phyloP scores from a whole-genome alignment of 345 rosid genomes.

The Litchi chinensis region DNA sequence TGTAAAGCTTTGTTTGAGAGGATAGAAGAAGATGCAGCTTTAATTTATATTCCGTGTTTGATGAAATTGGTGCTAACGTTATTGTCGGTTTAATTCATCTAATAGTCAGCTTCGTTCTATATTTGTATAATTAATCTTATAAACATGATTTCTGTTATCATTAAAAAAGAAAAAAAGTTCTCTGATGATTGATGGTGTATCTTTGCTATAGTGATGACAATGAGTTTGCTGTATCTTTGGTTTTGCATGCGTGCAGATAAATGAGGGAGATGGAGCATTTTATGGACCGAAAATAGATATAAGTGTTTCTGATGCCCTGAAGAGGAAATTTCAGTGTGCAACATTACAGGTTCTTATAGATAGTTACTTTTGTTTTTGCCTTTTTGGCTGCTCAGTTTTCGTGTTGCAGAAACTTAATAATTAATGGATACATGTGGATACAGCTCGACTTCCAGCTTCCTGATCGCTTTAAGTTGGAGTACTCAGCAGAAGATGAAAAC shows the following conservation, averaged over 20 bases:
- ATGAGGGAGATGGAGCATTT: constrained; percentile 97
- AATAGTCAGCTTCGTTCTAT: not conserved
- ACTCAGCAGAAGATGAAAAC: constrained; percentile 90
- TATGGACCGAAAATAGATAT: constrained; percentile 99
- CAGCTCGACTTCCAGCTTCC: constrained; percentile 99
- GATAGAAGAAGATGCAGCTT: not conserved
- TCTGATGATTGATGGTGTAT: not conserved
- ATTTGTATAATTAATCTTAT: not conserved
- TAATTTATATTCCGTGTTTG: not conserved
- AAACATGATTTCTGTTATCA: not conserved
- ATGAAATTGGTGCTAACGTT: not conserved
- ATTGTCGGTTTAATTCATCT: not conserved
- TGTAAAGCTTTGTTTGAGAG: not conserved
- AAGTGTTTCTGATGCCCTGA: constrained; percentile 93
- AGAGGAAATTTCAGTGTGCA: constrained; percentile 94
- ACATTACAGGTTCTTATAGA: constrained; percentile 74
- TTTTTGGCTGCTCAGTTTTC: not conserved
- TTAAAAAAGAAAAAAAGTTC: not conserved
- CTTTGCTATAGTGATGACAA: not conserved
- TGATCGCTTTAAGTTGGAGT: constrained; percentile 69
- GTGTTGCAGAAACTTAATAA: constrained; percentile 19
- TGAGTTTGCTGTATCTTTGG: constrained; percentile 4
- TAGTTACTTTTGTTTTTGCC: not conserved
- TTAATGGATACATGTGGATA: constrained; percentile 26
- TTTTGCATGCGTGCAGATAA: constrained; percentile 50